phyloP scores from a whole-genome alignment of 495 filamentous ascomycete genomes.

The Talaromyces nanjingensis region DNA sequence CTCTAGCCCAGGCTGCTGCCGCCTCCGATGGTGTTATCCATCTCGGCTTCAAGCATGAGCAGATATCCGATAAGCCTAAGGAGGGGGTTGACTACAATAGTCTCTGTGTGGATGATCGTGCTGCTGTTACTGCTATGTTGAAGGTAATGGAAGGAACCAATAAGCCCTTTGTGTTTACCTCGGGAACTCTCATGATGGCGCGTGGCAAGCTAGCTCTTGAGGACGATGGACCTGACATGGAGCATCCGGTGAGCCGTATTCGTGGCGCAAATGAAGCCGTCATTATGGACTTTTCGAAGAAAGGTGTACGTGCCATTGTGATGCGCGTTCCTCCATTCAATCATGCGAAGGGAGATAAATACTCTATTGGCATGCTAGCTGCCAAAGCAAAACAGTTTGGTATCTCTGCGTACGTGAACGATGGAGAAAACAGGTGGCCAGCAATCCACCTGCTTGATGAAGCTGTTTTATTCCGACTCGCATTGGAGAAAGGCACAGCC shows the following conservation, averaged over 20 bases:
- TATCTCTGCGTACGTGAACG: constrained; percentile 32
- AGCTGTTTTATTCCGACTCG: constrained; percentile 32
- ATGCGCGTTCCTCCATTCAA: constrained; percentile 36
- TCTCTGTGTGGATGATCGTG: constrained; percentile 22
- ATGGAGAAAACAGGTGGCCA: constrained; percentile 35
- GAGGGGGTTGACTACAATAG: constrained; percentile 27
- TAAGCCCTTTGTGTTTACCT: constrained; percentile 34
- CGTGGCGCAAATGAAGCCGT: constrained; percentile 26
- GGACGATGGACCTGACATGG: constrained; percentile 16
- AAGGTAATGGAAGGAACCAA: constrained; percentile 23
- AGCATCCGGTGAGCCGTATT: constrained; percentile 8
- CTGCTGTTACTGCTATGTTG: constrained; percentile 32
- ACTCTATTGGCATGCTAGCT: constrained; percentile 26
- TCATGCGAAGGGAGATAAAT: constrained; percentile 29
- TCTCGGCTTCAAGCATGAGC: constrained; percentile 35
- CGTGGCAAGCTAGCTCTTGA: constrained; percentile 27
- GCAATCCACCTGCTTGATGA: constrained; percentile 35
- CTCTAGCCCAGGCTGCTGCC: constrained; percentile 26
- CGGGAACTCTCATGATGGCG: constrained; percentile 30
- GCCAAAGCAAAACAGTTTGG: constrained; percentile 24
- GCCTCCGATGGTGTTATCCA: constrained; percentile 37
- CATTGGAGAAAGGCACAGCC: constrained; percentile 32
- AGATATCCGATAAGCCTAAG: neutral
- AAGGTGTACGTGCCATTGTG: constrained; percentile 26
- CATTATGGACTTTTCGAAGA: constrained; percentile 17